These are phyloP conservation scores for Populus tomentosa DNA, from an alignment of 441 rosid species.

Conservation along the genomic window DNA sequence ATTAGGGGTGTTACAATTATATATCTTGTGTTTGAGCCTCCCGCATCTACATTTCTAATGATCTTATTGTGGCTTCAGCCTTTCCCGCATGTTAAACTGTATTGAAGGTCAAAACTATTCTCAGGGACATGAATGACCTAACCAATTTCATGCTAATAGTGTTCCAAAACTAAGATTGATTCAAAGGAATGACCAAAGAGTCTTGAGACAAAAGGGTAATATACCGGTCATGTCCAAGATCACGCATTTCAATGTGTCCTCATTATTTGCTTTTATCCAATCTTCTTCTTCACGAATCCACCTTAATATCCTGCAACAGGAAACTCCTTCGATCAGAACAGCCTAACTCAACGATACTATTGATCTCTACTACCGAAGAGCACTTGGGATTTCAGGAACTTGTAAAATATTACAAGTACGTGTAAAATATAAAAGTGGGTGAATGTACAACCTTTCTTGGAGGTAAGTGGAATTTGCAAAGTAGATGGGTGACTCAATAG, in stretches of 20 bases:
- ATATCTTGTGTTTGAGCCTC: not conserved
- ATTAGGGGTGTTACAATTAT: not conserved
- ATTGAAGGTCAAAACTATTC: not conserved
- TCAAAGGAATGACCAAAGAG: not conserved
- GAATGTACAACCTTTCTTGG: conserved; percentile 58
- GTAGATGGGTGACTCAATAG: conserved; percentile 80
- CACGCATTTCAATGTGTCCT: conserved; percentile 50
- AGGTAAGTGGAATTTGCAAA: conserved; percentile 90
- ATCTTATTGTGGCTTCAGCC: not conserved
- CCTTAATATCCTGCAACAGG: conserved; percentile 59
- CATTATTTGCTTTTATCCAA: conserved; percentile 48
- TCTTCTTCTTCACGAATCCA: conserved; percentile 90
- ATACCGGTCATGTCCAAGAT: conserved; percentile 84
- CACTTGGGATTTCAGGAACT: not conserved
- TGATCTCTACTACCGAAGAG: not conserved
- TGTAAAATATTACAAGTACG: not conserved
- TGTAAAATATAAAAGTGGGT: not conserved
- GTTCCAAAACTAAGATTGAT: not conserved
- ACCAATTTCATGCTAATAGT: too few species aligned
- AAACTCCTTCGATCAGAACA: not conserved
- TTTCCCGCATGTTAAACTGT: not conserved
- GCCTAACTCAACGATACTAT: not conserved
- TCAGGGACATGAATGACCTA: not conserved
- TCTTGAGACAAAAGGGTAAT: not conserved
- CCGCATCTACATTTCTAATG: not conserved